phyloP scores from a whole-genome alignment of 176 grass and related monocot genomes.

The Cenchrus purpureus region DNA sequence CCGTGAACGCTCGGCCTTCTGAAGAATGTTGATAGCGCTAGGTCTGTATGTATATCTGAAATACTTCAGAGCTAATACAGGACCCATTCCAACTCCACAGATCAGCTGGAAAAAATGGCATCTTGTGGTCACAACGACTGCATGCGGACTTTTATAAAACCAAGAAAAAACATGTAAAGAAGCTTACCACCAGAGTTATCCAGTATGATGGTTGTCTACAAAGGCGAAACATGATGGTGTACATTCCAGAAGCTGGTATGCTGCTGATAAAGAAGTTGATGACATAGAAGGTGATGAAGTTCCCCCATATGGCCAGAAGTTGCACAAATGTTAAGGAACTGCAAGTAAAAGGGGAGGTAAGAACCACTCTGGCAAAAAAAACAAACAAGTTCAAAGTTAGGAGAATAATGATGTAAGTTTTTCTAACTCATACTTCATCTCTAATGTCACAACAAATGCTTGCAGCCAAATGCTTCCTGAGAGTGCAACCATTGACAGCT shows the following conservation, averaged over 20 bases:
- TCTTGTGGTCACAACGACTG: neutral
- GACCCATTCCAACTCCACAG: conserved; percentile 84
- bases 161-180: neutral
- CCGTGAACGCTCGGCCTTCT: conserved; percentile 78
- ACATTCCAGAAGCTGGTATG: conserved; percentile 85
- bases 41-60: conserved; percentile 93
- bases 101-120: conserved; percentile 69
- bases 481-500: conserved; percentile 92
- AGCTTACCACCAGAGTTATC: conserved; percentile 85
- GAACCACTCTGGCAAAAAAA: conserved; percentile 6
- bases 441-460: conserved; percentile 83
- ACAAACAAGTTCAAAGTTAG: conserved; percentile 22
- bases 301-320: conserved; percentile 91
- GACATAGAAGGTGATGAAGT: conserved; percentile 80
- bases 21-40: conserved; percentile 89
- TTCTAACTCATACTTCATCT: conserved; percentile 69
- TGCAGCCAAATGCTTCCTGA: conserved; percentile 95
- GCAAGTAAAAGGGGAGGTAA: conserved; percentile 39
- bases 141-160: neutral
- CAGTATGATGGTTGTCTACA: conserved; percentile 82
- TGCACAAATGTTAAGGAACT: conserved; percentile 92
- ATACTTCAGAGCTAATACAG: conserved; percentile 88
- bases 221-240: conserved; percentile 87
- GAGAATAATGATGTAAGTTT: conserved; percentile 15
- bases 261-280: conserved; percentile 79